A percentile compares a stretch with the other conserved stretches of the same genome.
Evolutionary conservation across 2,329 filamentous ascomycete genomes (phyloP).

Genomic region (Pseudopyrenochaeta lycopersici): DNA sequence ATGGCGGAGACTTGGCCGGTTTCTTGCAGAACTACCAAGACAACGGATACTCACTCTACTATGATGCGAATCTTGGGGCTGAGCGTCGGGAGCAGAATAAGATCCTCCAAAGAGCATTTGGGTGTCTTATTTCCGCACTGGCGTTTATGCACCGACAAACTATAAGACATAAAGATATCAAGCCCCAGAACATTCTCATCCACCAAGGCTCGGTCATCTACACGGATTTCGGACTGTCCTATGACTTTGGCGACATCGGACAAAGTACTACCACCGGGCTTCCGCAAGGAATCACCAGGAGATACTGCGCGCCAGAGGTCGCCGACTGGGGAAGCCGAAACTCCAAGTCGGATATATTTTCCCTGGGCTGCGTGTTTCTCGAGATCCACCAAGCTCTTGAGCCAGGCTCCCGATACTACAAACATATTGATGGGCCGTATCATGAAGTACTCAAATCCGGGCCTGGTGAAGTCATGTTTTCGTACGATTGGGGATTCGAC

Average conservation of each 20-base stretch:
- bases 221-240: constrained; percentile 23
- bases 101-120: constrained; percentile 13
- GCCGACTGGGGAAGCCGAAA: constrained; percentile 8
- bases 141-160: constrained; percentile 19
- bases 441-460: too few relatives aligned
- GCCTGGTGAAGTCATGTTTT: too few relatives aligned
- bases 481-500: too few relatives aligned
- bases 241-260: constrained; percentile 4
- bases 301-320: constrained; percentile 27
- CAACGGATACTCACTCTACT: background rate
- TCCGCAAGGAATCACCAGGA: constrained; percentile 5
- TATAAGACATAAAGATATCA: constrained; percentile 30
- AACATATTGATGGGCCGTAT: too few relatives aligned
- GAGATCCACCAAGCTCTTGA: constrained; percentile 10
- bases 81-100: background rate
- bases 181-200: constrained; percentile 27
- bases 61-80: background rate
- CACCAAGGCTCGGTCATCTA: constrained; percentile 16
- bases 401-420: too few relatives aligned
- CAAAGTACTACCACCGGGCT: constrained; percentile 15
- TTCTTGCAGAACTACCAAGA: constrained; percentile 21
- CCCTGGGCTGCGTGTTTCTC: constrained; percentile 24
- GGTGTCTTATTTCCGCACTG: constrained; percentile 20
- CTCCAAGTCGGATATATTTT: constrained; percentile 24
- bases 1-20: constrained; percentile 22